phyloP scores from a whole-genome alignment of 2,329 filamentous ascomycete species.

The Aspergillus latus region DNA sequence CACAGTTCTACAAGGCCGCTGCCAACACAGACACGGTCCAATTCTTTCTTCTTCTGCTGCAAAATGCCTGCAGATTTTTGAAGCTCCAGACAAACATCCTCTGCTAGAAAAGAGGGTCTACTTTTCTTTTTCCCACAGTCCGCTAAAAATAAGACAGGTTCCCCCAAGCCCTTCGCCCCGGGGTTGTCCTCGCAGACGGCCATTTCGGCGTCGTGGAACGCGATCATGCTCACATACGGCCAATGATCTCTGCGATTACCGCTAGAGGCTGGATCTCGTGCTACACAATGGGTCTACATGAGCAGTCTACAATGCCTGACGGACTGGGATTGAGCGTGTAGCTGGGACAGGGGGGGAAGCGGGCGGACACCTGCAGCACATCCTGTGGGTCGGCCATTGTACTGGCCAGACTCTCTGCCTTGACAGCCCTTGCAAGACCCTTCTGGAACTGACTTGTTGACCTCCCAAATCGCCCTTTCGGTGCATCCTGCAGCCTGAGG shows the following conservation, averaged over 20 bases:
- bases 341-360: conserved; percentile 22
- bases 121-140: conserved; percentile 2
- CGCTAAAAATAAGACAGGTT: conserved; percentile 8
- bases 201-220: conserved; percentile 32
- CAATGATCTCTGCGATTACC: conserved; percentile 30
- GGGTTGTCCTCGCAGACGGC: conserved; percentile 15
- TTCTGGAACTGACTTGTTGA: conserved; percentile 17
- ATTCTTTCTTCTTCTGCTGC: conserved; percentile 10
- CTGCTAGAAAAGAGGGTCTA: conserved; percentile 1
- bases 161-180: conserved; percentile 15
- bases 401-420: conserved; percentile 12
- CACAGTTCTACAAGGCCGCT: background rate
- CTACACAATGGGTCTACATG: conserved; percentile 25
- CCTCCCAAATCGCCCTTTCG: conserved; percentile 14
- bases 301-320: conserved; percentile 17
- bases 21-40: conserved; percentile 9
- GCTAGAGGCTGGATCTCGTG: conserved; percentile 30
- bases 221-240: conserved; percentile 27
- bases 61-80: conserved; percentile 11
- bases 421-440: conserved; percentile 7
- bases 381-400: conserved; percentile 17
- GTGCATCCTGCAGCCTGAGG: conserved; percentile 21
- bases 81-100: conserved; percentile 15
- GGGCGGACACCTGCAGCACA: conserved; percentile 31
- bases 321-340: conserved; percentile 15